Percentiles rank a stretch among this genome's conserved stretches.
These are phyloP conservation scores for Batrachochytrium dendrobatidis DNA, from an alignment of 371 early-diverging fungal genomes.

Conservation along the genomic window DNA sequence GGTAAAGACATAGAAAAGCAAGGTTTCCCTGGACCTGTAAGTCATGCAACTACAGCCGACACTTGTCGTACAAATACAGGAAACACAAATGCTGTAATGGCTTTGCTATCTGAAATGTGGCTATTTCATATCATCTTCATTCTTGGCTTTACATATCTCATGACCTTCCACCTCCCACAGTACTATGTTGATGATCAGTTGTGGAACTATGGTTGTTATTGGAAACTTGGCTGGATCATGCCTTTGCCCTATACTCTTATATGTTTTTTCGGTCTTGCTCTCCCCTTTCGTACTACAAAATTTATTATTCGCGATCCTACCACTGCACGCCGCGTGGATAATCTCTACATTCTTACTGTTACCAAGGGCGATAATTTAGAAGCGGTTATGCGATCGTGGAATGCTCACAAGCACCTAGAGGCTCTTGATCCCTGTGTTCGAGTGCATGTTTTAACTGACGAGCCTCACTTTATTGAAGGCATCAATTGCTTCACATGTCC, in stretches of 20 bases:
- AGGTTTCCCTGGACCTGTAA: too few relatives aligned
- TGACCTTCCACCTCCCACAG: conserved; percentile 32
- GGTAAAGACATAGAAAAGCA: too few relatives aligned
- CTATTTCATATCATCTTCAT: conserved; percentile 34
- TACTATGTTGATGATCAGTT: conserved; percentile 25
- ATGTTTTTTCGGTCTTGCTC: conserved; percentile 39
- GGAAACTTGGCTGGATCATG: conserved; percentile 42
- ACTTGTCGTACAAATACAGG: conserved; percentile 33
- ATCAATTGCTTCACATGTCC: conserved; percentile 51
- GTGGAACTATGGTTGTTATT: conserved; percentile 41
- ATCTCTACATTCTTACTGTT: conserved; percentile 47
- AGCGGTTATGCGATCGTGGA: conserved; percentile 44
- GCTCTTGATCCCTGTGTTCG: conserved; percentile 42
- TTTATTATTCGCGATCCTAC: conserved; percentile 16
- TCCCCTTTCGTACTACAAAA: conserved; percentile 39
- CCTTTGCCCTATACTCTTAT: conserved; percentile 44
- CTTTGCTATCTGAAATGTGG: conserved; percentile 36
- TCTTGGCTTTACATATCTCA: conserved; percentile 28
- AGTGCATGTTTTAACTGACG: conserved; percentile 47
- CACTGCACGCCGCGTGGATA: conserved; percentile 34
- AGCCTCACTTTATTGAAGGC: conserved; percentile 43
- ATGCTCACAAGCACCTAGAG: conserved; percentile 45
- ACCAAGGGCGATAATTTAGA: conserved; percentile 46
- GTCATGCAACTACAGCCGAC: too few relatives aligned
- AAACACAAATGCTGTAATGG: conserved; percentile 33